Percentiles rank a stretch among this genome's conserved stretches.
Evolutionary conservation across 2,329 filamentous ascomycete genomes (phyloP).

Genomic region (Geosmithia putterillii): DNA sequence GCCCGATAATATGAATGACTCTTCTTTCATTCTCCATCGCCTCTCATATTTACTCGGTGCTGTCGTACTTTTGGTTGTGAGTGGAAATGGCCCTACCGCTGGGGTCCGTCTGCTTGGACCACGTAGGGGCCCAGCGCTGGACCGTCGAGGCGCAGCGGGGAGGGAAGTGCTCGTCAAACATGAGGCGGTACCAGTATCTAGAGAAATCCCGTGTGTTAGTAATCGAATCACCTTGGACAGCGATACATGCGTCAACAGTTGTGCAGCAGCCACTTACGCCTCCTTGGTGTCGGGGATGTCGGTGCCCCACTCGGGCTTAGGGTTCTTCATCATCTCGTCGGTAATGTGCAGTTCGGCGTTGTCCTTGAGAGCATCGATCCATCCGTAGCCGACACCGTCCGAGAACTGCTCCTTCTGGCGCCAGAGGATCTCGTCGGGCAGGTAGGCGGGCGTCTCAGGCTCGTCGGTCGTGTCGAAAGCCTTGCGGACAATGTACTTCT

Average conservation of each 20-base stretch:
- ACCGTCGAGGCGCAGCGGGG: slow-evolving; percentile 83
- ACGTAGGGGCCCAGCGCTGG: slow-evolving; percentile 92
- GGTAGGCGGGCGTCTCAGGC: slow-evolving; percentile 68
- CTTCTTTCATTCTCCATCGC: neutral
- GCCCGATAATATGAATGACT: neutral
- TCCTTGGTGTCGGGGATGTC: slow-evolving; percentile 96
- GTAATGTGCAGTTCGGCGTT: slow-evolving; percentile 80
- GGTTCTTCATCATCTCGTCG: slow-evolving; percentile 97
- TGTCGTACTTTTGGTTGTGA: slow-evolving; percentile 63
- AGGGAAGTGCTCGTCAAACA: slow-evolving; percentile 99
- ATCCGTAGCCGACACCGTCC: slow-evolving; percentile 95
- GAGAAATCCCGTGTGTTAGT: neutral
- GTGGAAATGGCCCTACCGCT: slow-evolving; percentile 71
- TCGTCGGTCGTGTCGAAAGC: slow-evolving; percentile 91
- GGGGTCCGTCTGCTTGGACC: slow-evolving; percentile 92
- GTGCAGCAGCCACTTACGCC: slow-evolving; percentile 45
- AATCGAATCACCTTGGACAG: neutral
- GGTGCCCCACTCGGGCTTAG: slow-evolving; percentile 87
- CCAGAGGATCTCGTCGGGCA: slow-evolving; percentile 95
- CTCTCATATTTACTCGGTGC: slow-evolving; percentile 21
- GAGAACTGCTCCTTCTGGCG: slow-evolving; percentile 99
- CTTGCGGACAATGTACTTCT: slow-evolving; percentile 97
- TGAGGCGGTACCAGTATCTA: slow-evolving; percentile 90
- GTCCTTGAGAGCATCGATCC: slow-evolving; percentile 97
- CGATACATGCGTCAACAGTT: neutral